A percentile compares a stretch with the other conserved stretches of the same genome.
Evolutionary conservation across 2,329 filamentous ascomycete species (phyloP).

Genomic region (Mariannaea elegans): DNA sequence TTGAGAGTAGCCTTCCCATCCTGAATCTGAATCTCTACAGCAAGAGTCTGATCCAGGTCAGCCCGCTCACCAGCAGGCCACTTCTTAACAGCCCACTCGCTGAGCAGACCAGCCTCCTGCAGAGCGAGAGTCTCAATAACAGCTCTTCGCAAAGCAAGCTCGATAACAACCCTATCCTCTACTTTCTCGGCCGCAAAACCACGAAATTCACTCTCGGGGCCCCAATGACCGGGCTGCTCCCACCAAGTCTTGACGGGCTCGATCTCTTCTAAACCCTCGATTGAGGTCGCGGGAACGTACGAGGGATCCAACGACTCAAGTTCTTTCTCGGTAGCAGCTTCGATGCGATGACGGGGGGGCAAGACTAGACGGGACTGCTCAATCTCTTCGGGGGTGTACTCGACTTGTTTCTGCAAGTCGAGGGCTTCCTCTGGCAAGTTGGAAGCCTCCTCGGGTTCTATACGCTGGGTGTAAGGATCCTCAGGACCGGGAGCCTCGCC

Average conservation of each 20-base stretch:
- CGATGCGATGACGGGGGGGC: constrained; percentile 43
- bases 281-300: constrained; percentile 59
- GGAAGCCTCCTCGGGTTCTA: constrained; percentile 39
- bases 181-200: constrained; percentile 55
- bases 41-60: constrained; percentile 48
- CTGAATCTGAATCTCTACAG: constrained; percentile 49
- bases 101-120: constrained; percentile 42
- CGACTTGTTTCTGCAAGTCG: constrained; percentile 27
- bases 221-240: constrained; percentile 63
- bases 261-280: constrained; percentile 57
- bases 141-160: constrained; percentile 59
- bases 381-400: constrained; percentile 39
- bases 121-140: constrained; percentile 62
- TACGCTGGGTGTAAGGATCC: constrained; percentile 50
- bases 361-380: constrained; percentile 44
- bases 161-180: constrained; percentile 54
- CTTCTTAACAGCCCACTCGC: constrained; percentile 45
- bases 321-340: constrained; percentile 46
- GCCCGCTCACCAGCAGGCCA: constrained; percentile 44
- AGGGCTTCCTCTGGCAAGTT: constrained; percentile 45
- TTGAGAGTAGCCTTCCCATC: constrained; percentile 52
- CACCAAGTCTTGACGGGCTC: constrained; percentile 61
- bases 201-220: constrained; percentile 52
- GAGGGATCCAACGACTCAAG: constrained; percentile 41
- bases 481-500: constrained; percentile 49